Conservation (phyloP, 2,329 filamentous ascomycete genomes). For the Zymoseptoria pseudotritici region DNA sequence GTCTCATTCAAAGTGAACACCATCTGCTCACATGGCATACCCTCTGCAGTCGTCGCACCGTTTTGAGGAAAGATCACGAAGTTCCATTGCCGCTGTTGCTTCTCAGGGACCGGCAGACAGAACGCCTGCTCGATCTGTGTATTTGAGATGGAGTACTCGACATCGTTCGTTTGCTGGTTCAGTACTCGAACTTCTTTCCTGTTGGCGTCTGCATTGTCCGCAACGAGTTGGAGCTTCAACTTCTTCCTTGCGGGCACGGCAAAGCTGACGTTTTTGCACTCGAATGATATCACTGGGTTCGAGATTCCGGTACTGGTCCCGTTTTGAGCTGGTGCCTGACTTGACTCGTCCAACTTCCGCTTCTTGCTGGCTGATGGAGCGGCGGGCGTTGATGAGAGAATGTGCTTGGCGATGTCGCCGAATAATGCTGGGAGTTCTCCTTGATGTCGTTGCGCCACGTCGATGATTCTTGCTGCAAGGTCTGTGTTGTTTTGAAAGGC, state of each 20-base stretch:
- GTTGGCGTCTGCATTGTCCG: constrained; percentile 20
- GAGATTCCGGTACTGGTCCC: constrained; percentile 18
- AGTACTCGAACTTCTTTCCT: constrained; percentile 22
- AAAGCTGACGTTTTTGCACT: constrained; percentile 52
- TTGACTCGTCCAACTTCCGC: constrained; percentile 40
- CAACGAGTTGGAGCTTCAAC: constrained; percentile 51
- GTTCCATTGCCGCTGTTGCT: constrained; percentile 55
- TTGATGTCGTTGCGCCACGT: constrained; percentile 11
- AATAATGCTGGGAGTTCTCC: constrained; percentile 32
- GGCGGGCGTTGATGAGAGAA: constrained; percentile 23
- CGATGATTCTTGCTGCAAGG: constrained; percentile 13
- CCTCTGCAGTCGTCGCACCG: constrained; percentile 34
- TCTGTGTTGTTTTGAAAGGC: constrained; percentile 13
- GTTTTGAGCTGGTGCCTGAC: constrained; percentile 15
- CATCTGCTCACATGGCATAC: constrained; percentile 45
- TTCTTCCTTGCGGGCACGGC: constrained; percentile 58
- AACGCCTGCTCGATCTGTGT: constrained; percentile 51
- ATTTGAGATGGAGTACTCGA: constrained; percentile 41
- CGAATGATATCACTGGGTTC: constrained; percentile 32
- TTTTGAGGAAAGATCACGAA: constrained; percentile 53
- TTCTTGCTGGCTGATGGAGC: constrained; percentile 37
- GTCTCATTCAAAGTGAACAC: constrained; percentile 55
- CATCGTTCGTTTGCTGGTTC: constrained; percentile 20
- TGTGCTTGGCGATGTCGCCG: constrained; percentile 44
- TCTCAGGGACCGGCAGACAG: constrained; percentile 57